Evolutionary conservation across 2,329 filamentous ascomycete genomes (phyloP).

Genomic region (Botryotinia narcissicola): DNA sequence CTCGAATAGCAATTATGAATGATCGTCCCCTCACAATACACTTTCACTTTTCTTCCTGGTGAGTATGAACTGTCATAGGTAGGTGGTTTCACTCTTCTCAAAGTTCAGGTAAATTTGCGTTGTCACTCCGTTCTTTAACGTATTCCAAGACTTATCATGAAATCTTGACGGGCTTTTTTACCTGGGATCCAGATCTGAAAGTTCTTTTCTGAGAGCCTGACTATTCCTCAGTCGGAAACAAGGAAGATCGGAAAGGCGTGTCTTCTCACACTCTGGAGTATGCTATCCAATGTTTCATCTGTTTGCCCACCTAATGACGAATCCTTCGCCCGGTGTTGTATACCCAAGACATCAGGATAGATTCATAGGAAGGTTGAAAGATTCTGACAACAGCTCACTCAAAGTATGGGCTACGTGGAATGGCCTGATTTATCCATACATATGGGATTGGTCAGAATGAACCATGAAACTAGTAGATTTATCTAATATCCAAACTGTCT

Average conservation of each 20-base stretch:
- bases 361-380: not conserved
- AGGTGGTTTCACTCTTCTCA: not conserved
- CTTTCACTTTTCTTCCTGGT: not conserved
- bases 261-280: not conserved
- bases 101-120: not conserved
- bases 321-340: not conserved
- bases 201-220: not conserved
- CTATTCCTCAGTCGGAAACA: not conserved
- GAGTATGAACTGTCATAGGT: not conserved
- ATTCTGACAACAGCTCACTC: not conserved
- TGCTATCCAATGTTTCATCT: not conserved
- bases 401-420: not conserved
- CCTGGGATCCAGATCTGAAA: not conserved
- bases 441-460: not conserved
- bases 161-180: not conserved
- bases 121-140: too few species aligned
- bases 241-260: not conserved
- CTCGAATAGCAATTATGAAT: constrained; percentile 10
- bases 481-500: not conserved
- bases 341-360: not conserved
- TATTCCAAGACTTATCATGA: not conserved
- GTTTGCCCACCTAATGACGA: not conserved
- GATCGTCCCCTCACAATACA: not conserved
- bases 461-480: not conserved
- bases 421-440: not conserved